phyloP scores from a whole-genome alignment of 2,329 filamentous ascomycete species.

The Leptographium lundbergii region DNA sequence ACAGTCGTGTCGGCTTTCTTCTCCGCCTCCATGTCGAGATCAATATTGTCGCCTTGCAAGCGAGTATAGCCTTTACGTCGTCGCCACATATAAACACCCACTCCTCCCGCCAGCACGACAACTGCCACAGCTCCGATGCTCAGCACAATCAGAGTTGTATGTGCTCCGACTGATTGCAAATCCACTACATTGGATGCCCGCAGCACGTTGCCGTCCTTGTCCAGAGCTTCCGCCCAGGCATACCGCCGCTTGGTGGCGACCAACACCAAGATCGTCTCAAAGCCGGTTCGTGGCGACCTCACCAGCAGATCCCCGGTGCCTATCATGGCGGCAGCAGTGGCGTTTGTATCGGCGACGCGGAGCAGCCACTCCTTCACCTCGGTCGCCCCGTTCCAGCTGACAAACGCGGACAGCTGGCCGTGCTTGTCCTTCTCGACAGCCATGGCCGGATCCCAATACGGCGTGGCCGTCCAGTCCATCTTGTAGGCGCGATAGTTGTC shows the following conservation, averaged over 20 bases:
- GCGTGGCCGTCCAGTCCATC: slow-evolving; percentile 35
- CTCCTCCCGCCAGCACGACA: neutral
- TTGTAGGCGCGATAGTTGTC: slow-evolving; percentile 42
- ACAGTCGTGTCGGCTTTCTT: neutral
- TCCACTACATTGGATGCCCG: neutral
- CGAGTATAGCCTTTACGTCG: neutral
- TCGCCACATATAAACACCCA: neutral
- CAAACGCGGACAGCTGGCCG: neutral
- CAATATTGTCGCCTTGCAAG: neutral
- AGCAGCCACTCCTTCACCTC: slow-evolving; percentile 8
- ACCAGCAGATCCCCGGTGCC: neutral
- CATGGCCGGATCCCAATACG: slow-evolving; percentile 23
- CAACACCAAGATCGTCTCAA: neutral
- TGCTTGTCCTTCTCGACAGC: slow-evolving; percentile 4
- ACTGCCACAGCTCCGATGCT: neutral
- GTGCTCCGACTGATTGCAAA: neutral
- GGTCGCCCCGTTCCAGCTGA: neutral
- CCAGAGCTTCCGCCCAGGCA: slow-evolving; percentile 5
- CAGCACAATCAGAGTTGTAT: neutral
- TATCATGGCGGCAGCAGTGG: neutral
- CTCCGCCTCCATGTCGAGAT: neutral
- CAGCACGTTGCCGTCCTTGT: slow-evolving; percentile 2
- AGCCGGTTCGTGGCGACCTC: neutral
- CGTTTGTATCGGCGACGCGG: neutral
- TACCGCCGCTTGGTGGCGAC: neutral